Evolutionary conservation across 495 filamentous ascomycete genomes (phyloP).

Genomic region (Aspergillus panamensis): DNA sequence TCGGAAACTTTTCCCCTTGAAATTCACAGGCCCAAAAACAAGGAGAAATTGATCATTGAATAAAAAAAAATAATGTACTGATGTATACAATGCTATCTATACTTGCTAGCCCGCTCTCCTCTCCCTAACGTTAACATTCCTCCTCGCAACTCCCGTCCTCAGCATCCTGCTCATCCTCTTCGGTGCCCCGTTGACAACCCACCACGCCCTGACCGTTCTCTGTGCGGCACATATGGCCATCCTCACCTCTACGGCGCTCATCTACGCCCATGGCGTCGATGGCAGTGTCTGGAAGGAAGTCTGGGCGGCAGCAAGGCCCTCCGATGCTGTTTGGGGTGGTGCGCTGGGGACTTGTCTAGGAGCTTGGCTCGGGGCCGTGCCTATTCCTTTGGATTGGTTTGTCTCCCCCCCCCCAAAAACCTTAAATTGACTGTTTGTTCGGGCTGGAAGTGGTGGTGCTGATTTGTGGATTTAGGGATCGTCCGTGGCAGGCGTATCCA

Average conservation of each 20-base stretch:
- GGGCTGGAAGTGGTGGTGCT: neutral
- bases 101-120: constrained; percentile 56
- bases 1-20: neutral
- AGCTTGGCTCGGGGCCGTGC: constrained; percentile 68
- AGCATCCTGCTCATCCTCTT: constrained; percentile 72
- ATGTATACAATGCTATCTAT: neutral
- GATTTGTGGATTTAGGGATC: constrained; percentile 50
- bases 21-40: neutral
- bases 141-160: constrained; percentile 63
- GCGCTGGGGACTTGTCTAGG: constrained; percentile 50
- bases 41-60: neutral
- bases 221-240: constrained; percentile 77
- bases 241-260: constrained; percentile 66
- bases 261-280: constrained; percentile 84
- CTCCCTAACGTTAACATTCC: constrained; percentile 56
- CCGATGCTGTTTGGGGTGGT: constrained; percentile 39
- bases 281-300: constrained; percentile 69
- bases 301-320: constrained; percentile 42
- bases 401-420: constrained; percentile 25
- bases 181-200: constrained; percentile 85
- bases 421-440: constrained; percentile 1
- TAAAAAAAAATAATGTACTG: neutral
- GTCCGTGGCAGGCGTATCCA: constrained; percentile 97
- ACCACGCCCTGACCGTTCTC: constrained; percentile 71
- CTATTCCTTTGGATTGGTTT: constrained; percentile 93